Percentiles rank a stretch among this genome's conserved stretches.
Conservation (phyloP, 1,284 basidiomycete species). For the Moesziomyces aphidis region DNA sequence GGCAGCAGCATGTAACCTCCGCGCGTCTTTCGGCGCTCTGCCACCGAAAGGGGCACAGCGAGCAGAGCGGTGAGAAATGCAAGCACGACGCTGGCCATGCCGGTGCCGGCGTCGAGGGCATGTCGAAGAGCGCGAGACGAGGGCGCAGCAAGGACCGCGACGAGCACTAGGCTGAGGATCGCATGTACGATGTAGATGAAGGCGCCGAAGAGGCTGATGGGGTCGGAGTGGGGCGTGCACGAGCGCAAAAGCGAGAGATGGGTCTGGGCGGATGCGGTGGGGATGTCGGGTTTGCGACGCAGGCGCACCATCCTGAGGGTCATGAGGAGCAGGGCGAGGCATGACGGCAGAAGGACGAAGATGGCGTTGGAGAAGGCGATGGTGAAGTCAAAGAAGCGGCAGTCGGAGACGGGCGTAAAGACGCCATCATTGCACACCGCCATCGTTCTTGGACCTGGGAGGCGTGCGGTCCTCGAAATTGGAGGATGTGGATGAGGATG, state of each 20-base stretch:
- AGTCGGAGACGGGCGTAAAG: slow-evolving; percentile 50
- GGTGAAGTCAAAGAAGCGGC: slow-evolving; percentile 59
- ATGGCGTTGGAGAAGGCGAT: slow-evolving; percentile 50
- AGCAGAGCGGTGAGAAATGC: slow-evolving; percentile 32
- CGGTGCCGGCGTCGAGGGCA: slow-evolving; percentile 15
- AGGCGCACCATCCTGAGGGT: slow-evolving; percentile 15
- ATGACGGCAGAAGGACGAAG: slow-evolving; percentile 39
- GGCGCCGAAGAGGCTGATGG: slow-evolving; percentile 37
- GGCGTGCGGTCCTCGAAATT: background rate
- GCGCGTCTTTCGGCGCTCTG: slow-evolving; percentile 43
- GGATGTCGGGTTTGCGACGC: slow-evolving; percentile 26
- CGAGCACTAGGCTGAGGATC: slow-evolving; percentile 21
- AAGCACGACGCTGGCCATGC: slow-evolving; percentile 28
- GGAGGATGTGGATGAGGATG: background rate
- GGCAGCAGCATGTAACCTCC: slow-evolving; percentile 44
- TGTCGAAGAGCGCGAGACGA: slow-evolving; percentile 9
- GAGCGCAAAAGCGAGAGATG: slow-evolving; percentile 16
- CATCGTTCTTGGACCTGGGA: slow-evolving; percentile 6
- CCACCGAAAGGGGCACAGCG: slow-evolving; percentile 26
- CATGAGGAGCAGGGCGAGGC: slow-evolving; percentile 30
- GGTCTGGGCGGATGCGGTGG: slow-evolving; percentile 11
- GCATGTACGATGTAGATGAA: slow-evolving; percentile 29
- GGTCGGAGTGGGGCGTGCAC: slow-evolving; percentile 28
- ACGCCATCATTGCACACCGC: slow-evolving; percentile 37
- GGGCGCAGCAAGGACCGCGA: slow-evolving; percentile 21